These are phyloP conservation scores for Aplosporella prunicola DNA, from an alignment of 2,329 filamentous ascomycete species.

Conservation along the genomic window DNA sequence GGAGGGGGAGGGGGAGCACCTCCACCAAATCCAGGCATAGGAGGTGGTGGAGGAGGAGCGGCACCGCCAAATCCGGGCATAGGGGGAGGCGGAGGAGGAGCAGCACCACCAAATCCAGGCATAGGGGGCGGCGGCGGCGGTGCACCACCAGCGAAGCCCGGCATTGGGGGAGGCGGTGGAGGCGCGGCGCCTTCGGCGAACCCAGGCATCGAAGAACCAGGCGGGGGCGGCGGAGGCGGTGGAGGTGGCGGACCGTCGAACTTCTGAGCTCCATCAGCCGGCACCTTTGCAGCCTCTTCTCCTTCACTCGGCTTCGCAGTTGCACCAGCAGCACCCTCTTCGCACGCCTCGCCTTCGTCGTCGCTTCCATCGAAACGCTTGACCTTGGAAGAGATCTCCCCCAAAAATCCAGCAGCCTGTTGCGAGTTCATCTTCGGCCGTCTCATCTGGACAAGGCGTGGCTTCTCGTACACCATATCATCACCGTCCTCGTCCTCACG, in stretches of 20 bases:
- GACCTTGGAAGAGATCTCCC: conserved; percentile 67
- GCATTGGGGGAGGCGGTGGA: conserved; percentile 37
- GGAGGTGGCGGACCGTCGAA: conserved; percentile 35
- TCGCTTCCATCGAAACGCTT: conserved; percentile 65
- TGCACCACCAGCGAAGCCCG: conserved; percentile 34
- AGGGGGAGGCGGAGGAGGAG: conserved; percentile 28
- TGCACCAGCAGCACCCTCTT: conserved; percentile 60
- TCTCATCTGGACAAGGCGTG: conserved; percentile 68
- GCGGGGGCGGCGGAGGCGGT: conserved; percentile 24
- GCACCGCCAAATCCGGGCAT: conserved; percentile 30
- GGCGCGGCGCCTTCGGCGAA: conserved; percentile 26
- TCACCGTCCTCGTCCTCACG: conserved; percentile 44
- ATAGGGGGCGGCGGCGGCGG: conserved; percentile 37
- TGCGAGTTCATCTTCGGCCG: conserved; percentile 55
- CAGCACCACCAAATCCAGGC: conserved; percentile 26
- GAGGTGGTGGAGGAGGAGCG: conserved; percentile 27
- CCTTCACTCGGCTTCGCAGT: conserved; percentile 68
- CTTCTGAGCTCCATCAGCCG: conserved; percentile 53
- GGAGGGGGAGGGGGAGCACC: conserved; percentile 36
- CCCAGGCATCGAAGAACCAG: conserved; percentile 15
- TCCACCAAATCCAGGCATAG: conserved; percentile 33
- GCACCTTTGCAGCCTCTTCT: conserved; percentile 58
- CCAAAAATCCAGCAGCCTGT: conserved; percentile 57
- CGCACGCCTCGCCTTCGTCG: conserved; percentile 44
- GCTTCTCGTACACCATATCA: conserved; percentile 64